Evolutionary conservation across 1,139 yeast genomes (phyloP), one percentile per base, ranked within the genome.

Genomic region (Entelexis paramagnoliae): DNA sequence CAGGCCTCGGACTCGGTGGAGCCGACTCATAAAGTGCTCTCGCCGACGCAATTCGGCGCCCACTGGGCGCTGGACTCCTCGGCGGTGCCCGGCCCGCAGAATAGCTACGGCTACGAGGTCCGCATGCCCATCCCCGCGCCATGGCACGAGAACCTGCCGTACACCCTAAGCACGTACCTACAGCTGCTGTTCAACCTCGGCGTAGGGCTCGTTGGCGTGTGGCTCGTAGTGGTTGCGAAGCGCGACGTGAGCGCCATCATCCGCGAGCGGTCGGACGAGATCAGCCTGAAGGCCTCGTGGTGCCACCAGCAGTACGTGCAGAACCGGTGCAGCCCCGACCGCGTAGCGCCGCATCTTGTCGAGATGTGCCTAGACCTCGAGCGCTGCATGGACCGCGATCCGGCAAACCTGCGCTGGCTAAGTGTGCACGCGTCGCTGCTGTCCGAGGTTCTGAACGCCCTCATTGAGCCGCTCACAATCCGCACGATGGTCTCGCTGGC

Each of bases 351-450:
- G 1, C 86, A 86, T 0, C 67, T 88, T 26, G 84, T 81, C 55
- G 58, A 54, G 14, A 17, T 14, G 14, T 89, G 98, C 64, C 69
- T 75, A 24, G 71, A 71, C 35, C 83, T 94, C 85, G 81, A 78
- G 57, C 76, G 72, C 54, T 89, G 97, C 65, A 87, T 83, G 93
- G 79, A 80, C 57, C 71, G 83, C 55, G 91, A 87, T 62, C 95
- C 96, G n/a, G 76, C 76, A 38, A 70, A 77, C 3, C 76, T 85
- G 16, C 85, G 86, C 4, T 73, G 77, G 51, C 79, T 87, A 3
- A 75, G 77, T 59, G 73, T 85, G 46, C 76, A 85, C 0, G 94
- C 94, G 2, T 86, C 81, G 58, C 75, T 88, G 0, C 69, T 84
- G 56, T 93, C 91, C 0, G 93, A 83, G 55, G 79, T 84, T 14